A percentile compares a stretch with the other conserved stretches of the same genome.
phyloP scores from a whole-genome alignment of 2,329 filamentous ascomycete species.

The Colletotrichum melonis region DNA sequence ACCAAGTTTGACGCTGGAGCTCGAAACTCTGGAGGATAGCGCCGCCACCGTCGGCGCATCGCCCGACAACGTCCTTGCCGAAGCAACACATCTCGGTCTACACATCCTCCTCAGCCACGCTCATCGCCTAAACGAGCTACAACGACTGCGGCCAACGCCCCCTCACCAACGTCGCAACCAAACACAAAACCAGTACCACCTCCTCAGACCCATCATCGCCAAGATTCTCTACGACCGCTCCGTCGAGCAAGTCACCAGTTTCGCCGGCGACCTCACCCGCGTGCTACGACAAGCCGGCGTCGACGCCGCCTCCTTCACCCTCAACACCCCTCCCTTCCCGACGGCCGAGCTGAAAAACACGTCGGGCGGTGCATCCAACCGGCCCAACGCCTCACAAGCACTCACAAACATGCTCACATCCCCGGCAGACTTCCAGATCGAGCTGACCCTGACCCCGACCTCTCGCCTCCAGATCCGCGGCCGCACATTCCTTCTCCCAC shows the following conservation, averaged over 20 bases:
- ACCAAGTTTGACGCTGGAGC: conserved; percentile 73
- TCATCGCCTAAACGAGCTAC: conserved; percentile 79
- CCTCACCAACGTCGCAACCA: conserved; percentile 52
- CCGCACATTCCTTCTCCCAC: conserved; percentile 55
- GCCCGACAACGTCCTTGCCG: conserved; percentile 65
- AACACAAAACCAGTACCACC: conserved; percentile 59
- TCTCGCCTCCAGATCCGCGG: conserved; percentile 56
- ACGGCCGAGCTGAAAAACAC: conserved; percentile 42
- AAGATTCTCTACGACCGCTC: conserved; percentile 57
- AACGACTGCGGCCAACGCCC: conserved; percentile 69
- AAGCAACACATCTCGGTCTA: conserved; percentile 74
- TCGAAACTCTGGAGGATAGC: conserved; percentile 53
- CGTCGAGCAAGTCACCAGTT: conserved; percentile 50
- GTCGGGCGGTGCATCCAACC: conserved; percentile 46
- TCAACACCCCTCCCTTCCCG: conserved; percentile 51
- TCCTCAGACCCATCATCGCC: conserved; percentile 64
- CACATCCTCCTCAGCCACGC: conserved; percentile 83
- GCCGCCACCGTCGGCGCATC: conserved; percentile 44
- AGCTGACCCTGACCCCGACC: conserved; percentile 58
- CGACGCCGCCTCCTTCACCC: conserved; percentile 52
- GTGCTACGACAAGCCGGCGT: conserved; percentile 60
- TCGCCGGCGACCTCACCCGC: conserved; percentile 56
- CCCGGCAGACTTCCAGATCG: conserved; percentile 54
- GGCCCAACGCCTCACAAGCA: conserved; percentile 54
- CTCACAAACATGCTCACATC: conserved; percentile 57